These are phyloP conservation scores for Nannizzia gypsea DNA, from an alignment of 2,329 filamentous ascomycete species.

Conservation along the genomic window DNA sequence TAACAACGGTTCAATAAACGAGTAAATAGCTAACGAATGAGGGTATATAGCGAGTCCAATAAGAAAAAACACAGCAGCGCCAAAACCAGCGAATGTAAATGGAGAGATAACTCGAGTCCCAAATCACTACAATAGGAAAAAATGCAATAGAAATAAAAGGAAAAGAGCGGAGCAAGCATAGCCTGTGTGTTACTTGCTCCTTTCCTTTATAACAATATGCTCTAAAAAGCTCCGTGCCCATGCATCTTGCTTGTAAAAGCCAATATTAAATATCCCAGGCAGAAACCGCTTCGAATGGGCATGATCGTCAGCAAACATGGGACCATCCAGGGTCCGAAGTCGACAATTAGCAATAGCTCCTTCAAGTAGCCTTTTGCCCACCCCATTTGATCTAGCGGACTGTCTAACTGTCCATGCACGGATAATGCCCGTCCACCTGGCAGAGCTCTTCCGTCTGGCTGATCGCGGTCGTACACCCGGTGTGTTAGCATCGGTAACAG, in stretches of 20 bases:
- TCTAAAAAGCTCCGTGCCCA: constrained; percentile 38
- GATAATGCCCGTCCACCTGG: constrained; percentile 42
- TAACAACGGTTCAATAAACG: background rate
- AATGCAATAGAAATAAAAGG: background rate
- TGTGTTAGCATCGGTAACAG: constrained; percentile 10
- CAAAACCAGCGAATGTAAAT: background rate
- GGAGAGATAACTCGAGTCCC: background rate
- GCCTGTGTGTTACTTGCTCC: background rate
- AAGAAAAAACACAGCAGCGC: background rate
- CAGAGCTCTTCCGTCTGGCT: constrained; percentile 13
- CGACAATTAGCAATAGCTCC: constrained; percentile 58
- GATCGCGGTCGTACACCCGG: constrained; percentile 9
- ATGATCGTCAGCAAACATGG: constrained; percentile 62
- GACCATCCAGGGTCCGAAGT: constrained; percentile 56
- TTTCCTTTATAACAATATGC: constrained; percentile 18
- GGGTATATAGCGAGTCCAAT: constrained; percentile 3
- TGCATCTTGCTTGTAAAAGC: constrained; percentile 48
- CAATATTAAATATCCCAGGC: constrained; percentile 50
- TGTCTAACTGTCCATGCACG: constrained; percentile 70
- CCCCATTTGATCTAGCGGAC: constrained; percentile 56
- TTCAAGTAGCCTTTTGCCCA: constrained; percentile 60
- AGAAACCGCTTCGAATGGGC: constrained; percentile 59
- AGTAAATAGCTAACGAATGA: background rate
- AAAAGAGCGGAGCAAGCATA: background rate
- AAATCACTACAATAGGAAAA: background rate